Base-by-base conservation (phyloP, 148 eudicot species). In the Drosera capensis region DNA sequence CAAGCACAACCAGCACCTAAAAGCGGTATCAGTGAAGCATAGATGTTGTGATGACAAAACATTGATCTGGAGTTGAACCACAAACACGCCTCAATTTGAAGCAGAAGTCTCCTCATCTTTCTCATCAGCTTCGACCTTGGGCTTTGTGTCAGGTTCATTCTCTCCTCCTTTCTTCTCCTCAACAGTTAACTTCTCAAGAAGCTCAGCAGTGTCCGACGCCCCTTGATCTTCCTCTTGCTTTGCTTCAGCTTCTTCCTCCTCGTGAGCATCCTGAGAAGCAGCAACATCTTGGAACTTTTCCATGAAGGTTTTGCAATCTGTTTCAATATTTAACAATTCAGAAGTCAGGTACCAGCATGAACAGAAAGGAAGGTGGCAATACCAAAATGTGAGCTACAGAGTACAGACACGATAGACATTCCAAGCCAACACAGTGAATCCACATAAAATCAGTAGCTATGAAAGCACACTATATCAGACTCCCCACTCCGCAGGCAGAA, bases 291-390 rank as follows among this genome's bases (percentile, higher is more conserved):
- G 40, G 22, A 54, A 54, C 39, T 6, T 43, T 19, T 54, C 49
- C 48, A 54, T 54, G 41, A 54, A 54, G 46, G 48, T 26, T 31
- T 54, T 42, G 49, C 58, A 54, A 31, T 54, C 58, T 54, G 49
- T 34, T 34, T 34, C 6, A 34, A n/a, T n/a, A n/a, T n/a, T n/a
- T n/a, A n/a, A n/a, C n/a, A n/a, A n/a, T n/a, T n/a, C n/a, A n/a
- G n/a, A n/a, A n/a, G n/a, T n/a, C n/a, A n/a, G n/a, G n/a, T n/a
- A n/a, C n/a, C n/a, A n/a, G n/a, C n/a, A n/a, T n/a, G n/a, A 3
- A 23, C 12, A 58, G 23, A 23, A 7, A 20, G 28, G 24, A 36
- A 43, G 20, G 31, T 11, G 21, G 23, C 11, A 16, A 7, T 6
- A 20, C n/a, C n/a, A 29, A n/a, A n/a, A 20, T n/a, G 15, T 13